These are phyloP conservation scores for Teratosphaeria destructans DNA, from an alignment of 2,329 filamentous ascomycete species.

Conservation along the genomic window DNA sequence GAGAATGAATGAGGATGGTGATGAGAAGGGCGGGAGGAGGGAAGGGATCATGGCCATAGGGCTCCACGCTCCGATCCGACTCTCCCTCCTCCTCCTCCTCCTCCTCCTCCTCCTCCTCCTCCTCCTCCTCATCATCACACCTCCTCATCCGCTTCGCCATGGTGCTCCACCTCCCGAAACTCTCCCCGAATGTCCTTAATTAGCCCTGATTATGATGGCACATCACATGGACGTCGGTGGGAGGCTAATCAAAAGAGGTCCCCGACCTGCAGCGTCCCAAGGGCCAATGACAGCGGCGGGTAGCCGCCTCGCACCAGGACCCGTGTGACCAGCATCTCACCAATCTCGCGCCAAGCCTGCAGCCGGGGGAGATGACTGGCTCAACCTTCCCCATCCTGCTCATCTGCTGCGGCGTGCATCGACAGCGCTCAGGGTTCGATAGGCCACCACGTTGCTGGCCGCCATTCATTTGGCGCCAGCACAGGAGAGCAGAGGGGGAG, in stretches of 20 bases:
- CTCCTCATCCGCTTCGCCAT: background rate
- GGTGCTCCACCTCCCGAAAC: background rate
- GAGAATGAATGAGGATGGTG: no score
- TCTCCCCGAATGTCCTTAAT: background rate
- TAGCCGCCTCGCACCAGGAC: slow-evolving; percentile 8
- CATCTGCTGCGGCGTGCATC: slow-evolving; percentile 3
- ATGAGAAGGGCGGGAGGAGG: background rate
- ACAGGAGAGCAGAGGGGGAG: slow-evolving; percentile 1
- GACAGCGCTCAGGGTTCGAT: background rate
- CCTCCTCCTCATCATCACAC: no score
- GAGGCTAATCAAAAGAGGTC: background rate
- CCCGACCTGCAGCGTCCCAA: background rate
- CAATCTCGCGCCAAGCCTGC: slow-evolving; percentile 9
- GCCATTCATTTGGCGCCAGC: slow-evolving; percentile 16
- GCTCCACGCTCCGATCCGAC: background rate
- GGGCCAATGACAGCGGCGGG: slow-evolving; percentile 3
- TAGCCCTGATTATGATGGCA: background rate
- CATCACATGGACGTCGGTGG: background rate
- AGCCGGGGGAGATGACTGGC: slow-evolving; percentile 9
- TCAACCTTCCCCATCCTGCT: slow-evolving; percentile 1
- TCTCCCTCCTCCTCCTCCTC: background rate
- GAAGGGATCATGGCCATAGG: background rate
- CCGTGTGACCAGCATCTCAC: slow-evolving; percentile 7
- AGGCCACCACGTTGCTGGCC: background rate
- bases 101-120: no score